Evolutionary conservation across 371 early-diverging fungal species (phyloP).

Genomic region (Mucor plumbeus): DNA sequence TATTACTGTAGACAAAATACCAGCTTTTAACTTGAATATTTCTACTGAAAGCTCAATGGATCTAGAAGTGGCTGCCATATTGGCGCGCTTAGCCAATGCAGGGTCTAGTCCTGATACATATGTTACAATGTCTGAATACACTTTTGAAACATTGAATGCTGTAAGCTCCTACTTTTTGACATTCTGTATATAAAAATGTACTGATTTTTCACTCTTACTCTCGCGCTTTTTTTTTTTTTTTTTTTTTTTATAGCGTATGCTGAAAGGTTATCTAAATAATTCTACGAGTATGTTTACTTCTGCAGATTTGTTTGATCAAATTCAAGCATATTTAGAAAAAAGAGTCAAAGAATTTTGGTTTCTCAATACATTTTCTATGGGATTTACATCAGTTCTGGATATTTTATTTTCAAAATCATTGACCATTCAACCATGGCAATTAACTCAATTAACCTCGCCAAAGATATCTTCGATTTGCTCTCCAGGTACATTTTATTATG

Average conservation of each 20-base stretch:
- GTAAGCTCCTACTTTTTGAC: conserved; percentile 17
- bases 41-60: conserved; percentile 26
- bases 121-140: conserved; percentile 37
- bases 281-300: conserved; percentile 26
- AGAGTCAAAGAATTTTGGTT: conserved; percentile 29
- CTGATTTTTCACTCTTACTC: neutral
- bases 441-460: conserved; percentile 22
- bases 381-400: conserved; percentile 28
- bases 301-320: conserved; percentile 36
- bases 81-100: conserved; percentile 5
- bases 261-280: conserved; percentile 28
- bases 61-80: conserved; percentile 20
- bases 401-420: conserved; percentile 1
- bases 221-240: neutral
- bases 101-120: conserved; percentile 27
- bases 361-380: conserved; percentile 30
- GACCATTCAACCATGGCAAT: conserved; percentile 22
- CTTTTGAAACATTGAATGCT: conserved; percentile 27
- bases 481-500: conserved; percentile 30
- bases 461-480: conserved; percentile 12
- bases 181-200: neutral
- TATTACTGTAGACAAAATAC: conserved; percentile 5
- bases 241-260: conserved; percentile 25
- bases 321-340: conserved; percentile 30
- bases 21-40: conserved; percentile 25